Evolutionary conservation across 2,329 filamentous ascomycete species (phyloP).

Genomic region (Pyrenophora graminea): DNA sequence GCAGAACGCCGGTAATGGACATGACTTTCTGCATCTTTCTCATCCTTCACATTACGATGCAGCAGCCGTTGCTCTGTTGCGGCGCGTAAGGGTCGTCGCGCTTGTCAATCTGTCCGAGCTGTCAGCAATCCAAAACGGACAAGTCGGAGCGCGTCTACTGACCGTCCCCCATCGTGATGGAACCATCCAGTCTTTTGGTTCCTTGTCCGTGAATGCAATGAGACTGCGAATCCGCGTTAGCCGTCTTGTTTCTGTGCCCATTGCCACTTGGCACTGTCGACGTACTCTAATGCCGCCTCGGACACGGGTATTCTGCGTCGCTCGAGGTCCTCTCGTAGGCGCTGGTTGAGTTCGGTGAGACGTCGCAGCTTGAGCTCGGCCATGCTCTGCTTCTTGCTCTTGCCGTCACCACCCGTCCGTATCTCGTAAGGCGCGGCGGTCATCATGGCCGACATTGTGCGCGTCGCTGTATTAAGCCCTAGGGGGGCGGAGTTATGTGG

Average conservation of each 20-base stretch:
- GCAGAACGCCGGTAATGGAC: constrained; percentile 46
- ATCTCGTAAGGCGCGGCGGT: constrained; percentile 67
- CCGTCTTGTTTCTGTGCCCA: constrained; percentile 1
- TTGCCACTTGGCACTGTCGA: neutral
- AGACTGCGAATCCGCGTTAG: constrained; percentile 64
- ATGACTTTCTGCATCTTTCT: constrained; percentile 38
- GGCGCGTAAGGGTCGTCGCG: constrained; percentile 98
- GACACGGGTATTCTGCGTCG: constrained; percentile 94
- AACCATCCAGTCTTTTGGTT: constrained; percentile 98
- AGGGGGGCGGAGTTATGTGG: neutral
- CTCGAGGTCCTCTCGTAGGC: constrained; percentile 93
- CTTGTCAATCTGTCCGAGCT: constrained; percentile 72
- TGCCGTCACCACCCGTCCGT: constrained; percentile 66
- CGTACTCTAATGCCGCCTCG: constrained; percentile 71
- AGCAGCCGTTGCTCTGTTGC: constrained; percentile 91
- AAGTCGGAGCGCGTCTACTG: constrained; percentile 34
- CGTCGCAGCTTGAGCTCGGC: constrained; percentile 96
- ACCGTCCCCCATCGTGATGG: constrained; percentile 91
- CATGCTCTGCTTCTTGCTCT: constrained; percentile 99
- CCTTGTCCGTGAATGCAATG: constrained; percentile 94
- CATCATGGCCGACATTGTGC: constrained; percentile 52
- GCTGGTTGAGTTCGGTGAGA: constrained; percentile 94
- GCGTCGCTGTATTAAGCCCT: constrained; percentile 18
- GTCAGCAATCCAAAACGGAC: constrained; percentile 24
- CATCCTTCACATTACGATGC: constrained; percentile 79